These are phyloP conservation scores for Pyrenula aspistea DNA, from an alignment of 495 filamentous ascomycete genomes.

Conservation along the genomic window DNA sequence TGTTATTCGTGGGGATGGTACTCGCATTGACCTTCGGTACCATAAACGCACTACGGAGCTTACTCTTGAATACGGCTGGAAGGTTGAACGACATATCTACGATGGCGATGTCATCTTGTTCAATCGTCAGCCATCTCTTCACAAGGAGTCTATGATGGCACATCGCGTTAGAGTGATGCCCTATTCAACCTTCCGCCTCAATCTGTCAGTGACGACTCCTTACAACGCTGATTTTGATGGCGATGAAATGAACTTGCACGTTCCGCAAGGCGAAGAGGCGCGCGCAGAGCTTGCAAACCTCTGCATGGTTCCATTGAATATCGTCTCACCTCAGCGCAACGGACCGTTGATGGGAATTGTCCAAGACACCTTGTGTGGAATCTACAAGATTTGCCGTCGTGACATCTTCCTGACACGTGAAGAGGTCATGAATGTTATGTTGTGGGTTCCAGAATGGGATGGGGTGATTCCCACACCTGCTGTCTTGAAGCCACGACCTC, in stretches of 20 bases:
- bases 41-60: constrained; percentile 74
- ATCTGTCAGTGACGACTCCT: constrained; percentile 91
- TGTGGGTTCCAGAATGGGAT: constrained; percentile 98
- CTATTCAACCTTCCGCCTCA: constrained; percentile 94
- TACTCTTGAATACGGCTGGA: constrained; percentile 89
- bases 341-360: constrained; percentile 98
- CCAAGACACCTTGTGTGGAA: constrained; percentile 90
- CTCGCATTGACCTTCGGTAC: constrained; percentile 86
- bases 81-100: constrained; percentile 90
- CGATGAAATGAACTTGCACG: constrained; percentile 99
- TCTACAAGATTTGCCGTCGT: constrained; percentile 90
- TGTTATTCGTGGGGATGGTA: constrained; percentile 82
- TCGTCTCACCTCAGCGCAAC: constrained; percentile 96
- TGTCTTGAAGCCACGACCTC: constrained; percentile 78
- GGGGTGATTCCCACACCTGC: constrained; percentile 83
- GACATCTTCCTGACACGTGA: constrained; percentile 85
- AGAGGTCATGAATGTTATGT: constrained; percentile 85
- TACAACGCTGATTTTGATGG: constrained; percentile 99
- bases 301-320: constrained; percentile 92
- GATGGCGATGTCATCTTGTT: constrained; percentile 98
- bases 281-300: constrained; percentile 86
- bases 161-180: constrained; percentile 97
- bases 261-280: constrained; percentile 92
- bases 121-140: constrained; percentile 95
- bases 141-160: constrained; percentile 99